These are phyloP conservation scores for Phytophthora cactorum DNA, from an alignment of 352 stramenopile genomes.

Conservation along the genomic window DNA sequence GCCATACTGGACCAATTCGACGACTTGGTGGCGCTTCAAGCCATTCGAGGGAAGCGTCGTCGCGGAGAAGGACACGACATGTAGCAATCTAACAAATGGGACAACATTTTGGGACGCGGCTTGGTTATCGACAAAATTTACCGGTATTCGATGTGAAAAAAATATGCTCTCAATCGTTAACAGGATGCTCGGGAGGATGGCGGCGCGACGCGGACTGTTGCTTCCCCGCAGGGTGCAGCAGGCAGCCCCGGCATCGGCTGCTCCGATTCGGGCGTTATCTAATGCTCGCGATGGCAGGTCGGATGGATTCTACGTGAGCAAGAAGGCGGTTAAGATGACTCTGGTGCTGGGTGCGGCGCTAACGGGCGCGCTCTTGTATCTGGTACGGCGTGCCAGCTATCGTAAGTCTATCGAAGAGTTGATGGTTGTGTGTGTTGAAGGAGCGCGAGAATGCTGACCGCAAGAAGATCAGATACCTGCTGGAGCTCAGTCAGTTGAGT, in stretches of 20 bases:
- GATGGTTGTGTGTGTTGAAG: slow-evolving; percentile 1
- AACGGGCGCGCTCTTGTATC: slow-evolving; percentile 21
- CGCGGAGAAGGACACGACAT: too few relatives aligned
- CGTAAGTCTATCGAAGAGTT: not conserved
- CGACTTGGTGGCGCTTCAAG: too few relatives aligned
- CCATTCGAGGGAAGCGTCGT: too few relatives aligned
- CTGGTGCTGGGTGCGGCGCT: slow-evolving; percentile 17
- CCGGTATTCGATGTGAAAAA: too few relatives aligned
- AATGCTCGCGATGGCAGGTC: slow-evolving; percentile 8
- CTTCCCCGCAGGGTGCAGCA: too few relatives aligned
- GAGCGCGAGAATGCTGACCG: slow-evolving; percentile 17
- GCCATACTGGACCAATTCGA: too few relatives aligned
- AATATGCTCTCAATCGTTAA: too few relatives aligned
- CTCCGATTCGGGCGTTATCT: slow-evolving; percentile 13
- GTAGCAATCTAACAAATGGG: too few relatives aligned
- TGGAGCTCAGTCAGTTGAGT: slow-evolving; percentile 21
- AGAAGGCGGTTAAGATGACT: slow-evolving; percentile 23
- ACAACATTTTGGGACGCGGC: too few relatives aligned
- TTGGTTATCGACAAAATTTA: too few relatives aligned
- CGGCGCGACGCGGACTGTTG: too few relatives aligned
- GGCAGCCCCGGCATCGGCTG: not conserved
- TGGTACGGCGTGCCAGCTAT: slow-evolving; percentile 5
- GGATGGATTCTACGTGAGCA: slow-evolving; percentile 29
- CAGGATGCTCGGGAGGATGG: too few relatives aligned
- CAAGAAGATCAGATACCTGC: slow-evolving; percentile 17